Evolutionary conservation across 345 rosid species (phyloP), one percentile per base, ranked within the genome.

Genomic region (Cardamine chenopodiifolia): DNA sequence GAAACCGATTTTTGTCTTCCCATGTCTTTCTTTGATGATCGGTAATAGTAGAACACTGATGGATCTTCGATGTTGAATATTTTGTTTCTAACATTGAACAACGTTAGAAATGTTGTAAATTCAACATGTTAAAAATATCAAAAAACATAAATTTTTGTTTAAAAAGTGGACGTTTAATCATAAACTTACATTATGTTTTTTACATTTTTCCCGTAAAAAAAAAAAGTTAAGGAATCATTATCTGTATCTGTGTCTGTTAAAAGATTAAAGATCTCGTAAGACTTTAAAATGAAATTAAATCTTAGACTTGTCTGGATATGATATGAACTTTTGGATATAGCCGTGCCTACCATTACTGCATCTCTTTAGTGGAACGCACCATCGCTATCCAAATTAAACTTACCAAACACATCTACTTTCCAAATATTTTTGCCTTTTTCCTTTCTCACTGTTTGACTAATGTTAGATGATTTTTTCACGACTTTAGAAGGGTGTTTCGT

Each of bases 1-100:
- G 79, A 74, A 3, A 22, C 22, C 3, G 79, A 76, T 62, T 62
- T 61, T 58, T 44, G 80, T 71, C 80, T 69, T 34, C 80, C 70
- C 9, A 76, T 34, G 50, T 61, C 65, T 69, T 76, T 76, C 65
- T 69, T 25, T 25, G 58, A 13, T 25, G 80, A 69, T 63, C 34
- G 64, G 32, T 71, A 76, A 23, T 18, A 58, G 66, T 76, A 70
- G 58, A 62, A 69, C 10, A 62, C 75, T 4, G 52, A 8, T 0
- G 75, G 75, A 2, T 9, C 32, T 14, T 44, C n/a, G 3, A 70
- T 17, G 1, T 69, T 34, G 59, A 42, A 34, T 75, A 76, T 53
- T 55, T 69, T 75, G 75, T 76, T 76, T 53, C n/a, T n/a, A n/a
- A n/a, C n/a, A n/a, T n/a, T n/a, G n/a, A n/a, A n/a, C n/a, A n/a